These are phyloP conservation scores for Kondoa subrosea DNA, from an alignment of 768 basidiomycete species.

Conservation along the genomic window DNA sequence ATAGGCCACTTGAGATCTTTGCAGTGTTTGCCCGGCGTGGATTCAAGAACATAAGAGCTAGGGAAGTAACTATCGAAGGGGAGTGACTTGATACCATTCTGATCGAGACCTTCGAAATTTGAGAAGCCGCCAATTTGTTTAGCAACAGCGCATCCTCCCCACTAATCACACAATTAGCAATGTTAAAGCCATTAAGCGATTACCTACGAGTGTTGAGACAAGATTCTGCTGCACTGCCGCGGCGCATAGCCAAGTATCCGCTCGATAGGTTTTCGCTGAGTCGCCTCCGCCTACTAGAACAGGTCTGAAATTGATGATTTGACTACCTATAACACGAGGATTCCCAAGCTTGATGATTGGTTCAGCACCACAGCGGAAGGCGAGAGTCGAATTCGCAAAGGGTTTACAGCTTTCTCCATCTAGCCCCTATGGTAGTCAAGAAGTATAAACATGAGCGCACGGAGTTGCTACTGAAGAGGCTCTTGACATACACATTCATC, in stretches of 20 bases:
- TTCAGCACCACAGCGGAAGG: slow-evolving; percentile 66
- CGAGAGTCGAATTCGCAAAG: slow-evolving; percentile 44
- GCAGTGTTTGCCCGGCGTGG: slow-evolving; percentile 45
- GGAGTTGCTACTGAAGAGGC: no score
- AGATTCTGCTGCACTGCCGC: slow-evolving; percentile 64
- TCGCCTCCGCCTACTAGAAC: slow-evolving; percentile 78
- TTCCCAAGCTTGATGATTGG: slow-evolving; percentile 52
- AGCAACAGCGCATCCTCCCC: slow-evolving; percentile 38
- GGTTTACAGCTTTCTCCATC: slow-evolving; percentile 51
- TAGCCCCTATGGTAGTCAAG: no score
- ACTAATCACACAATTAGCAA: not conserved
- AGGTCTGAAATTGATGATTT: slow-evolving; percentile 50
- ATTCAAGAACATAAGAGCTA: slow-evolving; percentile 46
- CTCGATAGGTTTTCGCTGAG: slow-evolving; percentile 51
- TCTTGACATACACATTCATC: no score
- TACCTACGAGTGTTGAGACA: slow-evolving; percentile 1
- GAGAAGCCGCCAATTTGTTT: slow-evolving; percentile 58
- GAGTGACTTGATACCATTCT: slow-evolving; percentile 51
- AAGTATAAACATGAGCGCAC: no score
- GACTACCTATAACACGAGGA: slow-evolving; percentile 52
- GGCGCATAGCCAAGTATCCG: slow-evolving; percentile 68
- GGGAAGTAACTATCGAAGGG: slow-evolving; percentile 64
- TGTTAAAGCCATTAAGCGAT: slow-evolving; percentile 8
- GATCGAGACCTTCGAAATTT: slow-evolving; percentile 44
- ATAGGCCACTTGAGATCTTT: slow-evolving; percentile 52